phyloP scores from a whole-genome alignment of 495 filamentous ascomycete species.

The Hyaloscypha hepaticicola region DNA sequence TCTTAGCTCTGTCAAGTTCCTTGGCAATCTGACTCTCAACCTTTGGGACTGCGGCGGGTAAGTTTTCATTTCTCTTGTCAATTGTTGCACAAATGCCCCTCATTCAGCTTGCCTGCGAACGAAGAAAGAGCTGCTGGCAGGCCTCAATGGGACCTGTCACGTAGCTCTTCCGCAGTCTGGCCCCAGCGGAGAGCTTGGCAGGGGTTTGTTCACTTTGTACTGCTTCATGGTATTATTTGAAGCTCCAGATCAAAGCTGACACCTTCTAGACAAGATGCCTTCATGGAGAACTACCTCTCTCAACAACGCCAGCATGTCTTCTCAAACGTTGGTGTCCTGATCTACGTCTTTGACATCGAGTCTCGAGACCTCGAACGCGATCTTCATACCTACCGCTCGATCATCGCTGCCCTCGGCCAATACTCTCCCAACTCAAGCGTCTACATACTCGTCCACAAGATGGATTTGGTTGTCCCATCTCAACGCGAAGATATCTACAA shows the following conservation, averaged over 20 bases:
- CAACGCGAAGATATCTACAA: slow-evolving; percentile 78
- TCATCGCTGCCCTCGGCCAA: slow-evolving; percentile 81
- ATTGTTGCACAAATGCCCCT: background rate
- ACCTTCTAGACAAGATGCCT: slow-evolving; percentile 80
- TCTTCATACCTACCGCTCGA: slow-evolving; percentile 80
- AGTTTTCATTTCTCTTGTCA: slow-evolving; percentile 30
- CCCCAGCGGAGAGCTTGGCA: background rate
- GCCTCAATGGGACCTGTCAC: background rate
- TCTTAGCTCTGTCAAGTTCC: slow-evolving; percentile 95
- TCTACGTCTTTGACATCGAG: slow-evolving; percentile 99
- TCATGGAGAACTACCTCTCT: slow-evolving; percentile 95
- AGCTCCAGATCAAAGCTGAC: slow-evolving; percentile 12
- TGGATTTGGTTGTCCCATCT: slow-evolving; percentile 88
- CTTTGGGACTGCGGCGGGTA: slow-evolving; percentile 97
- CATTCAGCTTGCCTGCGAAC: background rate
- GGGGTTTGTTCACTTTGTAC: background rate
- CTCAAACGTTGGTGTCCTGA: slow-evolving; percentile 91
- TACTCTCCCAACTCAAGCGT: slow-evolving; percentile 60
- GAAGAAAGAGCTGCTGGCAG: background rate
- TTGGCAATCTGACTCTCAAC: slow-evolving; percentile 94
- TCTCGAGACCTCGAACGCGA: slow-evolving; percentile 90
- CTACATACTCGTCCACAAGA: slow-evolving; percentile 95
- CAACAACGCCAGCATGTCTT: slow-evolving; percentile 95
- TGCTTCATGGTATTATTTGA: background rate
- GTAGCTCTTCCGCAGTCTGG: background rate